Base-by-base conservation (phyloP, 176 grass and related monocot species). In the Otatea glauca region DNA sequence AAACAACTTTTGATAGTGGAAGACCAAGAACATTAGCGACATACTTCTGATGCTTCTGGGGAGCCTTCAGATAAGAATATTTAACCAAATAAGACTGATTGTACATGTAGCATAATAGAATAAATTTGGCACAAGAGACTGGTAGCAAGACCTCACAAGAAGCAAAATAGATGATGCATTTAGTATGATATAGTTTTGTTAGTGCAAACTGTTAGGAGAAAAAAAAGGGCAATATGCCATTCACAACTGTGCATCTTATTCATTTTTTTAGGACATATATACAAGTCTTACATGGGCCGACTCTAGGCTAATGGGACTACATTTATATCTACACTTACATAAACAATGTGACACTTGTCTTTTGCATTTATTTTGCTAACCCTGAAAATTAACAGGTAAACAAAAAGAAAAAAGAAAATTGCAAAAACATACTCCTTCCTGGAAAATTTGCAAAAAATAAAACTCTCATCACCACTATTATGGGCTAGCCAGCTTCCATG, bases 1-100 rank as follows among this genome's bases (percentile, higher is more conserved):
- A 95, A 70, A 98, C 96, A 61, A 98, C 89, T 93, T 87, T 98
- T 59, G 96, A 90, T 74, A 85, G 68, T 72, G 96, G 96, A 90
- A 98, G 89, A 65, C 85, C 93, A 61, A 98, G 92, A 80, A 93
- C 89, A 56, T 68, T 71, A 74, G 96, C 86, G 37, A 94, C 85
- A 66, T 86, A 88, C 34, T 65, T 85, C 74, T 98, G 96, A 82
- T 92, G 81, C 80, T 92, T 92, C 69, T 98, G 85, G 45, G 96
- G 96, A 68, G 86, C 79, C 96, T 98, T 72, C n/a, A 74, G 20
- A 87, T 37, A 79, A 74, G 2, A 89, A 83, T 4, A 89, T 50
- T 44, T 67, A 29, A 70, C 58, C 23, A 72, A 86, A 74, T 14
- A 48, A 83, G 12, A 84, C 11, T 2, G 0, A 37, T 18, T 65